Evolutionary conservation across 805 yeast species (phyloP), one percentile per base, ranked within the genome.

Genomic region (Hanseniaspora jakobsenii): DNA sequence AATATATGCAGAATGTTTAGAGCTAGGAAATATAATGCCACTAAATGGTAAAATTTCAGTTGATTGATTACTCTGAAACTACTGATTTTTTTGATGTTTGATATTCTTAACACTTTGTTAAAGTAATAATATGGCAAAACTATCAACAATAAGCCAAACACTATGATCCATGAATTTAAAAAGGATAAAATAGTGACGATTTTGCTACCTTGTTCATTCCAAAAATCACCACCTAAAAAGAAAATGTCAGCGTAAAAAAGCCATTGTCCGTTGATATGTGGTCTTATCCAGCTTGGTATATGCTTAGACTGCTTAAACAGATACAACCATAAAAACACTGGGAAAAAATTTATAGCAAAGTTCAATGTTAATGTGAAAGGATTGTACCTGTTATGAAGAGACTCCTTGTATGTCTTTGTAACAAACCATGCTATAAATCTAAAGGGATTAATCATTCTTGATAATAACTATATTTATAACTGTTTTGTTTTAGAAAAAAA

Each of bases 251-350:
- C 42, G 60, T 60, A 22, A 53, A 53, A 60, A 66, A 84, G 51
- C 61, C 51, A 40, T 64, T 69, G 63, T 36, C 72, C 73, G 53
- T 69, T 68, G 49, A 75, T 73, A 9, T 53, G 47, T 0, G 83
- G 84, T 48, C 83, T 63, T 50, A 69, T 64, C 4, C 59, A 60
- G 22, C 62, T 66, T 7, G 85, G 82, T 31, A 74, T 73, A 2
- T 63, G 31, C 2, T 75, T 75, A 1, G 82, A 81, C 52, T 75
- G 67, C 55, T 75, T 71, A 61, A 77, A 77, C 18, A 74, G 67
- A 31, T 58, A 46, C 32, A 77, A 59, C 82, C 82, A 77, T 17
- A 67, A 51, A 30, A 72, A 61, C 2, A 77, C 69, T 0, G 75
- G 76, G 2, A 66, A 55, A 55, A 77, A 77, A 55, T 73, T 74